These are phyloP conservation scores for Quillaja saponaria DNA, from an alignment of 306 rosid genomes.

Conservation along the genomic window DNA sequence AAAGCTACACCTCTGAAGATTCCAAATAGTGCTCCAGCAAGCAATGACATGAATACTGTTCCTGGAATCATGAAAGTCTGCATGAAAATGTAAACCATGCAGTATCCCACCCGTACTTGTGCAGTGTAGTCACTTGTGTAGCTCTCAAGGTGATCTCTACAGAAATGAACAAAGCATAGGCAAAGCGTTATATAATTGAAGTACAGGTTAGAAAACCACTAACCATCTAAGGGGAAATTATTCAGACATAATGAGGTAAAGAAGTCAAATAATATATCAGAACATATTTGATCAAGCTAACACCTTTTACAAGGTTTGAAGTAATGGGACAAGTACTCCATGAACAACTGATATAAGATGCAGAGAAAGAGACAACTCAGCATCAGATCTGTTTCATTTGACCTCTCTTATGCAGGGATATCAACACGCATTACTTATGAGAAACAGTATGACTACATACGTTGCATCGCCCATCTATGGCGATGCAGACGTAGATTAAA, in stretches of 20 bases:
- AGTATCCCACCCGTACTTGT: constrained; percentile 93
- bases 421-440: too few species aligned
- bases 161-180: constrained; percentile 24
- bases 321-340: neutral
- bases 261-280: neutral
- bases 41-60: constrained; percentile 96
- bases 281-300: constrained; percentile 8
- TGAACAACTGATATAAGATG: neutral
- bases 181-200: constrained; percentile 19
- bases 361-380: constrained; percentile 1
- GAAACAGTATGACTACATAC: neutral
- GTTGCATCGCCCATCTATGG: neutral
- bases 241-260: constrained; percentile 1
- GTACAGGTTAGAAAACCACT: neutral
- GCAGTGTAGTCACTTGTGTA: constrained; percentile 99
- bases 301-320: neutral
- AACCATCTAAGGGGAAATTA: neutral
- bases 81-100: constrained; percentile 94
- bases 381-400: constrained; percentile 13
- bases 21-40: constrained; percentile 96
- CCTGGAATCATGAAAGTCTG: constrained; percentile 99
- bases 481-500: too few species aligned
- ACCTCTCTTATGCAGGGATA: neutral
- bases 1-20: constrained; percentile 83
- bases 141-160: constrained; percentile 90